A percentile compares a stretch with the other conserved stretches of the same genome.
These are phyloP conservation scores for Lichtheimia corymbifera DNA, from an alignment of 371 early-diverging fungal species.

Conservation along the genomic window DNA sequence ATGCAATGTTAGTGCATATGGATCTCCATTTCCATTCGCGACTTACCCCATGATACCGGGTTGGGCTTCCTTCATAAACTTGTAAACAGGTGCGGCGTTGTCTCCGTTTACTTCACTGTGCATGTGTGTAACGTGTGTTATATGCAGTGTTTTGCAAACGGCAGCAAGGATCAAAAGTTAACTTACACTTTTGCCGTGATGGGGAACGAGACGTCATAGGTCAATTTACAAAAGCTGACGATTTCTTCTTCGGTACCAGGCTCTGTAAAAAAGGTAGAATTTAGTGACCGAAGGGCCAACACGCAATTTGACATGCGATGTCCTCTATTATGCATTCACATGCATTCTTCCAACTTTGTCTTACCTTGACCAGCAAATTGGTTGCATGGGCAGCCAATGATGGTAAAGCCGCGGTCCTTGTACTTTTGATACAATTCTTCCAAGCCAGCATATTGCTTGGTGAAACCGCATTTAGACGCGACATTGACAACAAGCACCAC, in stretches of 20 bases:
- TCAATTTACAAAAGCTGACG: constrained; percentile 61
- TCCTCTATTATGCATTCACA: too few species aligned
- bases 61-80: constrained; percentile 69
- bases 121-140: too few species aligned
- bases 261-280: constrained; percentile 37
- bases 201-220: constrained; percentile 78
- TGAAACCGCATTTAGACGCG: constrained; percentile 95
- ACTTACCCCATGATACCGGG: constrained; percentile 61
- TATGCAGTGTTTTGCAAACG: background rate
- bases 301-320: too few species aligned
- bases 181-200: constrained; percentile 78
- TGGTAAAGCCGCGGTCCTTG: constrained; percentile 72
- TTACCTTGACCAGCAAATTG: constrained; percentile 85
- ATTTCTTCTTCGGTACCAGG: constrained; percentile 66
- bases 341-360: too few species aligned
- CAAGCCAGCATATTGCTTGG: constrained; percentile 84
- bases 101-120: constrained; percentile 79
- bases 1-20: background rate
- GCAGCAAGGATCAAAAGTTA: background rate
- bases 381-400: constrained; percentile 90
- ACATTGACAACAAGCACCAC: constrained; percentile 92
- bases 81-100: constrained; percentile 72
- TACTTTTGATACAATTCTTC: constrained; percentile 81
- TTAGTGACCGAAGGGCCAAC: too few species aligned
- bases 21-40: background rate